Evolutionary conservation across 1,284 basidiomycete genomes (phyloP), one percentile per base, ranked within the genome.

Genomic region (Ustilago trichophora): DNA sequence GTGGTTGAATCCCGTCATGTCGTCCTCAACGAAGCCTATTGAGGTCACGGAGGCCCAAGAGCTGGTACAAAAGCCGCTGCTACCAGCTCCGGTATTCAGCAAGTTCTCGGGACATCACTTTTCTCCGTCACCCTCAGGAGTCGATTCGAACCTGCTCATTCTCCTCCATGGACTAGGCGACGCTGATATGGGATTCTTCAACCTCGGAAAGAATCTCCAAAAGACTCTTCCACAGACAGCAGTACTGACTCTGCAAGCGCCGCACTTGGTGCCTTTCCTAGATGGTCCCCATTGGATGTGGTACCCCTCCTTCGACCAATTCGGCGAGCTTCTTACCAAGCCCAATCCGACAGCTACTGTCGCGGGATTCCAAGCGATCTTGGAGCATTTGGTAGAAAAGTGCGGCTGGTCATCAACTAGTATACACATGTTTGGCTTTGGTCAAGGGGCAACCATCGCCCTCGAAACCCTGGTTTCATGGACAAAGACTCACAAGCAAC

Each of bases 111-210:
- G 19, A 3, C 38, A 57, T 24, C 53, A 54, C 29, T 93, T 91
- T 77, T 66, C 81, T 15, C 83, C 88, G 11, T 90, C 89, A 62
- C 86, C 88, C 57, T 90, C 91, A 78, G 91, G 90, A 22, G 89
- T 88, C 13, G 92, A 95, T 73, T 89, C 91, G 77, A 96, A 95
- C 80, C 82, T 95, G 22, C 82, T 96, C 26, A 86, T 96, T 57
- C 85, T 96, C 46, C 85, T 95, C 16, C 93, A 96, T 68, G 93
- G 93, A 0, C 85, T 95, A 26, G 92, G 93, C 19, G 93, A 95
- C 81, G 91, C 88, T 0, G 88, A 91, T 66, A 57, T 83, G 1
- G 88, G 91, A 0, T 95, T 95, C 77, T 85, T 85, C 36, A 87
- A 87, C 44, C 86, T 95, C 4, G 92, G 88, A 3, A 85, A 83